Evolutionary conservation across 495 filamentous ascomycete species (phyloP).

Genomic region (Penicillium ochrochloron): DNA sequence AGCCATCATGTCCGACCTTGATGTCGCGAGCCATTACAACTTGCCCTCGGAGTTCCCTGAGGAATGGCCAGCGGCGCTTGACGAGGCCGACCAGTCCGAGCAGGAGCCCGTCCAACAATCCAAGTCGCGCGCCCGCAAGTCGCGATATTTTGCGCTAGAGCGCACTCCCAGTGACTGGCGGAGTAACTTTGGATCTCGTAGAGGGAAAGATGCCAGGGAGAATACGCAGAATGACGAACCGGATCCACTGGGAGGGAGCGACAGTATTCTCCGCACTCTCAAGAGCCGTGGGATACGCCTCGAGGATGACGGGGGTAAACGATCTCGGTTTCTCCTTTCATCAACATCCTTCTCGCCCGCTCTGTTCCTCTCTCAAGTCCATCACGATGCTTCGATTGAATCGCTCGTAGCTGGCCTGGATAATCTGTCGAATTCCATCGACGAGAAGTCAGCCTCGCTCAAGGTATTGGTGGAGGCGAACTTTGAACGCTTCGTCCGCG

Average conservation of each 20-base stretch:
- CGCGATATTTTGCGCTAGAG: constrained; percentile 83
- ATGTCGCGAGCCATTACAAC: constrained; percentile 87
- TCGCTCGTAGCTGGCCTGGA: constrained; percentile 79
- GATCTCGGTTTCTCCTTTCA: constrained; percentile 90
- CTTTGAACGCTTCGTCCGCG: constrained; percentile 95
- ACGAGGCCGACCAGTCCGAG: constrained; percentile 71
- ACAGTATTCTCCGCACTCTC: constrained; percentile 83
- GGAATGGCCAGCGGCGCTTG: constrained; percentile 85
- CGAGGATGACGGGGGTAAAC: constrained; percentile 81
- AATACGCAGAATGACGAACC: constrained; percentile 89
- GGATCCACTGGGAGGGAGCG: constrained; percentile 80
- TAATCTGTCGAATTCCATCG: constrained; percentile 83
- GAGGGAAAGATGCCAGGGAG: constrained; percentile 66
- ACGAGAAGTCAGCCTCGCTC: constrained; percentile 93
- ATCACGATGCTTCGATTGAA: constrained; percentile 79
- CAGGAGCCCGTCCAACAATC: constrained; percentile 59
- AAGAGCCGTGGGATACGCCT: constrained; percentile 75
- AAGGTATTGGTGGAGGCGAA: constrained; percentile 97
- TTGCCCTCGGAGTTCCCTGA: constrained; percentile 77
- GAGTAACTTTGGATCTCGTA: constrained; percentile 72
- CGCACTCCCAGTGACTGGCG: constrained; percentile 67
- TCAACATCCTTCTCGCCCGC: constrained; percentile 94
- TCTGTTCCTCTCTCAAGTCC: constrained; percentile 88
- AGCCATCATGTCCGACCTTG: constrained; percentile 64
- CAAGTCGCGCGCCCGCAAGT: constrained; percentile 65